Base-by-base conservation (phyloP, 225 moss, liverwort and hornwort species). In the Physcomitrium patens region DNA sequence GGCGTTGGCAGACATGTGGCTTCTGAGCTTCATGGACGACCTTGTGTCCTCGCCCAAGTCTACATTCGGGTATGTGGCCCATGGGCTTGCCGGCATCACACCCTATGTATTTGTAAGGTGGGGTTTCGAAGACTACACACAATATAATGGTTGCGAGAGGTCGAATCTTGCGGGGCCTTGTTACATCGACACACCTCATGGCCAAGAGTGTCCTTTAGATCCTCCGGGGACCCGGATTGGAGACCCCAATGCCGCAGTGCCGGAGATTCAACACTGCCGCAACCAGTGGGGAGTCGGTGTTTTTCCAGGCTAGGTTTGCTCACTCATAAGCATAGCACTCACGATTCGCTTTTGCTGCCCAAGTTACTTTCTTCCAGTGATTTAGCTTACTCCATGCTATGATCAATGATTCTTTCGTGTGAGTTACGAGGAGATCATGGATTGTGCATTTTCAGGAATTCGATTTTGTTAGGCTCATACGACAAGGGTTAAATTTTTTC, bases 51-150 rank as follows among this genome's bases (percentile, higher is more conserved):
- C 93, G 63, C 85, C 93, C 1, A 90, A 89, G 93, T 96, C 93
- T 20, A 96, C 96, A 3, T 96, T 96, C 59, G 96, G 96, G 9
- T 96, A 96, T 62, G 48, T 89, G 7, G 93, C 96, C 7, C 96
- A 96, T 43, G 89, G 82, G 8, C 74, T 96, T 3, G 90, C 87
- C 3, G 93, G 92, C 0, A 65, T 72, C 18, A 65, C 68, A 57
- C 90, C 96, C 16, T 37, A 37, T 37, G 31, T 37, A 4, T 37
- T 37, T 37, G 4, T 37, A 37, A 37, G 31, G 31, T 37, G 31
- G 31, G 31, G 31, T 2, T 37, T 4, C 7, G 2, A 37, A 37
- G 31, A 37, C 7, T 37, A 37, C 7, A 7, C 1, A 4, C 1
- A 7, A 37, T 37, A 37, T 37, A 7, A 37, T 37, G 31, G 31